Base-by-base conservation (phyloP, 2,329 filamentous ascomycete species). In the Calonectria pteridis region DNA sequence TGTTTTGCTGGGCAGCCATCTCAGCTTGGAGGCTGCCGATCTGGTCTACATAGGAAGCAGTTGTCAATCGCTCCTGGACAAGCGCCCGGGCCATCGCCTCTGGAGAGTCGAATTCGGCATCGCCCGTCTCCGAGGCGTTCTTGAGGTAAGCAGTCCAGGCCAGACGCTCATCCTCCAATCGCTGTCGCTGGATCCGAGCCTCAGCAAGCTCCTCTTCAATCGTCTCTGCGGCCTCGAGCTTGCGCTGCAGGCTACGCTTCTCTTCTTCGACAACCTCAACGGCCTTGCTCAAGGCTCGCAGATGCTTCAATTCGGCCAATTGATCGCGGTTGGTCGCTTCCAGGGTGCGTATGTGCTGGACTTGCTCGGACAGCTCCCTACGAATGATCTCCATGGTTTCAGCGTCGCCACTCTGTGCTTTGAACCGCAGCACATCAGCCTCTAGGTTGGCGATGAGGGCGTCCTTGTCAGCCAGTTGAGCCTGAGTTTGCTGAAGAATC, bases 191-290 rank as follows among this genome's bases (percentile, higher is more conserved):
- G 49, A 98, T 89, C 75, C 94, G 91, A 26, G 94, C 91, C 82
- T 98, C 96, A 13, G 91, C 89, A 16, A 98, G 88, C 81, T 98
- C 94, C 33, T 91, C 88, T 80, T 97, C 92, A 13, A 98, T 81
- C 16, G 91, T 88, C 71, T 94, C 92, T 84, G 96, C 93, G 46
- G 93, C 88, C 73, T 95, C 92, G 1, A 99, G 83, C 81, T 92
- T 95, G 37, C 93, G 92, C 83, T 97, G 93, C 28, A 99, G 86
- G 0, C 92, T 91, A 75, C 94, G 90, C 87, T 98, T 98, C 86
- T 99, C 95, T 83, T 99, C 97, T 82, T 99, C 95, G 0, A 98
- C 94, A 2, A 99, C 91, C 81, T 98, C 95, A 1, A 98, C 93
- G n/a, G 94, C 95, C 84, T 94, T 96, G 83, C 95, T 93, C 4